Conservation (phyloP, 768 basidiomycete genomes). For the Auricularia sp. region DNA sequence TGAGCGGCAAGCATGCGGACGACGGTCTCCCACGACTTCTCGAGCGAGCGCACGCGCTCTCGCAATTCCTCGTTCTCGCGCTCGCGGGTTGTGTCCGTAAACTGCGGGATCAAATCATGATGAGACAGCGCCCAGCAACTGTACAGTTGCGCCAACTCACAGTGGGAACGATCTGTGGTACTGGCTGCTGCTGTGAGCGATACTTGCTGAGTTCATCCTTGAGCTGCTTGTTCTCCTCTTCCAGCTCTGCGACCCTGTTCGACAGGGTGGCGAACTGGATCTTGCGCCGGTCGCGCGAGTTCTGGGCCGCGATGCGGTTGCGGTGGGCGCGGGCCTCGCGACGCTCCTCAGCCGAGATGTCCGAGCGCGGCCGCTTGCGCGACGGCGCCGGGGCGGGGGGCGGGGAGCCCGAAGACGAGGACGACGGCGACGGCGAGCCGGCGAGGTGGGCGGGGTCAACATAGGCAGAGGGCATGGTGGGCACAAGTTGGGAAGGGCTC, state of each 20-base stretch:
- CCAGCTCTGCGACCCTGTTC: constrained; percentile 57
- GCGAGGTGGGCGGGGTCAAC: constrained; percentile 7
- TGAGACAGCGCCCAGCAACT: constrained; percentile 29
- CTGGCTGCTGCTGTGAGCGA: constrained; percentile 4
- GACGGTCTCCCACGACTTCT: constrained; percentile 74
- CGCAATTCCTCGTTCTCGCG: constrained; percentile 65
- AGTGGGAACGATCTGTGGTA: constrained; percentile 1
- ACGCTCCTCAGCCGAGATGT: constrained; percentile 60
- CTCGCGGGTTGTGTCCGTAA: constrained; percentile 34
- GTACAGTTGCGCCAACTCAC: neutral
- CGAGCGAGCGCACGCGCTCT: constrained; percentile 68
- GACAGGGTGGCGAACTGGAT: constrained; percentile 67
- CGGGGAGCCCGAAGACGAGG: constrained; percentile 10
- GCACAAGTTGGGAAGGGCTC: neutral
- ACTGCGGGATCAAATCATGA: constrained; percentile 20
- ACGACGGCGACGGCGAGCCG: constrained; percentile 9
- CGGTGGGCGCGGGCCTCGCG: constrained; percentile 84
- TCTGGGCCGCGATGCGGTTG: constrained; percentile 89
- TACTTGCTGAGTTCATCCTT: constrained; percentile 5
- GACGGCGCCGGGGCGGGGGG: constrained; percentile 30
- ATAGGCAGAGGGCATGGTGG: constrained; percentile 8
- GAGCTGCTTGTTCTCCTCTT: constrained; percentile 74
- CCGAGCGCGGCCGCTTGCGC: constrained; percentile 66
- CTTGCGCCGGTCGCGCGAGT: constrained; percentile 84
- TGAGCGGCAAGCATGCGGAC: constrained; percentile 65